A percentile compares a stretch with the other conserved stretches of the same genome.
phyloP scores from a whole-genome alignment of 371 early-diverging fungal species.

The Syncephalis plumigaleata region DNA sequence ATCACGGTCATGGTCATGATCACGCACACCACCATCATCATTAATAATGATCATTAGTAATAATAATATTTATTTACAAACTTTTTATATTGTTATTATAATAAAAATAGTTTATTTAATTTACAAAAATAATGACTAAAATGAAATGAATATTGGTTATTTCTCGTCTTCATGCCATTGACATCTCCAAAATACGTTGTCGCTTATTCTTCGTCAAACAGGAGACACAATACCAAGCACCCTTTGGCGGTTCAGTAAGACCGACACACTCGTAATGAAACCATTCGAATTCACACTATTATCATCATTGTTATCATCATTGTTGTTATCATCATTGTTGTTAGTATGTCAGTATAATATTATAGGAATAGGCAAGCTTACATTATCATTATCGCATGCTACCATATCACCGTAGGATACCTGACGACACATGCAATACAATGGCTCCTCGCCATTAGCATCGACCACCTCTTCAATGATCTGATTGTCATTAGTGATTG shows the following conservation, averaged over 20 bases:
- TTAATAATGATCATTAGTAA: too few relatives aligned
- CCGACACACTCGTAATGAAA: slow-evolving; percentile 90
- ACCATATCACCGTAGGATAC: slow-evolving; percentile 76
- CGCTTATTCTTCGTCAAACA: not conserved
- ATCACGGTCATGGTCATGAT: too few relatives aligned
- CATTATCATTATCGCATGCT: slow-evolving; percentile 72
- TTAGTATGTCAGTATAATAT: not conserved
- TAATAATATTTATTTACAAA: too few relatives aligned
- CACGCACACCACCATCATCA: too few relatives aligned
- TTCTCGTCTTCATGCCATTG: too few relatives aligned
- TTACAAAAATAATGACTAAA: too few relatives aligned
- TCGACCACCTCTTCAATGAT: not conserved
- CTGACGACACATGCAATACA: slow-evolving; percentile 86
- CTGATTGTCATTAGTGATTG: not conserved
- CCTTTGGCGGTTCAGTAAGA: slow-evolving; percentile 63
- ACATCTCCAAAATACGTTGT: too few relatives aligned
- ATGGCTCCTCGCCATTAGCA: slow-evolving; percentile 76
- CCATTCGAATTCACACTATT: slow-evolving; percentile 85
- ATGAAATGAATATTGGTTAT: too few relatives aligned
- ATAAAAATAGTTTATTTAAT: too few relatives aligned
- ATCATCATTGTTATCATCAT: too few relatives aligned
- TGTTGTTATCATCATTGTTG: too few relatives aligned
- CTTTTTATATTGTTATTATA: too few relatives aligned
- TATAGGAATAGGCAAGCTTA: not conserved
- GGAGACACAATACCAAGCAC: slow-evolving; percentile 72